Base-by-base conservation (phyloP, 805 yeast genomes). In the Starmera caribaea region DNA sequence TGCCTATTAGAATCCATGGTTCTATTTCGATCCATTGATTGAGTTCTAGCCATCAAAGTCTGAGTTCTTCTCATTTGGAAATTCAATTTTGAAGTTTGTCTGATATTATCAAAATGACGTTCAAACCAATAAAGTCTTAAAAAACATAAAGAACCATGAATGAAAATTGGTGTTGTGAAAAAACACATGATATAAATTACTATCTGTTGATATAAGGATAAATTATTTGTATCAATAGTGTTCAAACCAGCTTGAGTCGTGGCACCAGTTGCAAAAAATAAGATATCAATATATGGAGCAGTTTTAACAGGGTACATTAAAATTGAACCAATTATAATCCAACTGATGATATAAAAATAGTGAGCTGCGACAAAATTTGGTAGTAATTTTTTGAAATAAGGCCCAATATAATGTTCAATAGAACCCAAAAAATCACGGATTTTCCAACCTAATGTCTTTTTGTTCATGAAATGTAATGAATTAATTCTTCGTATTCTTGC, bases 201-300 rank as follows among this genome's bases (percentile, higher is more conserved):
- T 13, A 88, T 72, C 55, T 90, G 97, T 59, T 92, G 98, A 62
- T 81, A 90, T 35, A 83, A 57, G 0, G 69, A 61, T 41, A 89
- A 47, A 0, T 65, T 59, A 55, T 86, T 86, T 31, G 81, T 46
- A 49, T 87, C 76, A 17, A 85, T 66, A 0, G 96, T 81, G 55
- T 87, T 88, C 40, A 92, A 63, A 1, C 99, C 99, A 0, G 96
- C 95, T 55, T 90, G 96, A 2, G 97, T 87, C 2, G 81, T 62
- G 0, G 92, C 77, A 10, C 95, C 90, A 10, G 79, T 65, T 0
- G 88, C 72, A 40, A 85, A 64, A 57, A 90, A 85, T 29, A 92
- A 62, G 2, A 82, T 76, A 63, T 92, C 97, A 35, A 85, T 80
- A 57, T 90, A 92, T 8, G 53, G 39, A 16, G 65, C 61, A 52